Conservation (phyloP, 2,329 filamentous ascomycete genomes). For the Monosporascus ibericus region DNA sequence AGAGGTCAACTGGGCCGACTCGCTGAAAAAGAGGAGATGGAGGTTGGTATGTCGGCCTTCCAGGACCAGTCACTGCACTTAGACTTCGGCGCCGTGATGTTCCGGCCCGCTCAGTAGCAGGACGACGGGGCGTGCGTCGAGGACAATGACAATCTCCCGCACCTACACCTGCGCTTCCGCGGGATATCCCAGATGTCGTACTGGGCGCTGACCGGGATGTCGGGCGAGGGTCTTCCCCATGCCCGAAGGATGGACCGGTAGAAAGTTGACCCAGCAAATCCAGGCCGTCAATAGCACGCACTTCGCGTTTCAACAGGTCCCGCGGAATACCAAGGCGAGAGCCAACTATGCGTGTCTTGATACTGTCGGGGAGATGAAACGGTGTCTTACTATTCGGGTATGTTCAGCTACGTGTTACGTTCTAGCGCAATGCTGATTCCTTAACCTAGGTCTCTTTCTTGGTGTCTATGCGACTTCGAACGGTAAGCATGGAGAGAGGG, state of each 20-base stretch:
- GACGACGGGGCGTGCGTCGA: background rate
- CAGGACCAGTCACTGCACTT: conserved; percentile 1
- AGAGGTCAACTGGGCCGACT: background rate
- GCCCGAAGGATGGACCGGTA: conserved; percentile 2
- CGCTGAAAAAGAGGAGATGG: background rate
- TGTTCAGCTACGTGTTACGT: no score
- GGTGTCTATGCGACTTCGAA: no score
- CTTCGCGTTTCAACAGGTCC: conserved; percentile 6
- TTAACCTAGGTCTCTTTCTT: no score
- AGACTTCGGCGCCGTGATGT: conserved; percentile 20
- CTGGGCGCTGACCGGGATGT: background rate
- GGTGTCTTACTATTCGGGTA: no score
- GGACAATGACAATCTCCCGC: background rate
- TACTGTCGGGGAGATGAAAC: no score
- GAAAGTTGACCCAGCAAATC: conserved; percentile 5
- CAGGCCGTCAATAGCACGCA: conserved; percentile 9
- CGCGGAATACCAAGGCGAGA: background rate
- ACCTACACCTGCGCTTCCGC: background rate
- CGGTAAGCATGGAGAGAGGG: no score
- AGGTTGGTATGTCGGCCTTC: background rate
- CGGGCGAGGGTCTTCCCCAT: conserved; percentile 2
- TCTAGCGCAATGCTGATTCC: no score
- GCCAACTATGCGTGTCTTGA: no score
- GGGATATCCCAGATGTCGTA: conserved; percentile 6
- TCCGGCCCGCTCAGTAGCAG: conserved; percentile 4